Conservation (phyloP, 2,329 filamentous ascomycete species). For the Grosmannia serpens region DNA sequence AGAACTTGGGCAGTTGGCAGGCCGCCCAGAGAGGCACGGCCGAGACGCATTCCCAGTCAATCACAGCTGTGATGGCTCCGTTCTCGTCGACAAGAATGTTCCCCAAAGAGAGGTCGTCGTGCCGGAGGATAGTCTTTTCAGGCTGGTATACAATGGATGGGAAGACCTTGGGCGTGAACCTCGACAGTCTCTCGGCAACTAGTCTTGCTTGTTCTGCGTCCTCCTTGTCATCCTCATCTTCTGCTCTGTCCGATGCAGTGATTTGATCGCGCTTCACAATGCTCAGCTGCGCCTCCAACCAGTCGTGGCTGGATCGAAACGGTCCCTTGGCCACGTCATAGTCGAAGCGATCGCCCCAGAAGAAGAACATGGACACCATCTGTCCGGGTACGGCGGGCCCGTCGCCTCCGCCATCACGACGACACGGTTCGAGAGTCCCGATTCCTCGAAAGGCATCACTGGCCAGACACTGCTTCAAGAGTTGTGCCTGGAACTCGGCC, state of each 20-base stretch:
- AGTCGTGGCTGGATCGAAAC: not conserved
- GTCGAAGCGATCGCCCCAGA: not conserved
- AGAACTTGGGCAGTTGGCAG: conserved; percentile 22
- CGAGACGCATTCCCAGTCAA: conserved; percentile 33
- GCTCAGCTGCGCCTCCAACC: not conserved
- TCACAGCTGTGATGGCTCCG: conserved; percentile 22
- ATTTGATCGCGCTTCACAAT: not conserved
- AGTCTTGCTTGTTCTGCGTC: not conserved
- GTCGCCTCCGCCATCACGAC: not conserved
- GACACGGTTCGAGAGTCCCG: not conserved
- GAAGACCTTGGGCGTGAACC: not conserved
- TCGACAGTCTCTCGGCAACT: not conserved
- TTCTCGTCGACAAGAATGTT: conserved; percentile 28
- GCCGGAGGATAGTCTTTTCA: conserved; percentile 20
- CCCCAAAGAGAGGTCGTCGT: conserved; percentile 23
- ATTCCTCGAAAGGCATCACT: not conserved
- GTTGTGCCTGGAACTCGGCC: not conserved
- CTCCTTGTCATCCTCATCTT: conserved; percentile 14
- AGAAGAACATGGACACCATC: not conserved
- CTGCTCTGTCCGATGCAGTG: not conserved
- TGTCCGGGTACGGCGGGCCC: not conserved
- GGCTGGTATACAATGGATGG: conserved; percentile 26
- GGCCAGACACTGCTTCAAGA: not conserved
- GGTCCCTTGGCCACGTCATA: not conserved
- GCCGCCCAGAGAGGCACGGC: conserved; percentile 26